These are phyloP conservation scores for Blastocystis sp. DNA, from an alignment of 352 stramenopile species.

Conservation along the genomic window DNA sequence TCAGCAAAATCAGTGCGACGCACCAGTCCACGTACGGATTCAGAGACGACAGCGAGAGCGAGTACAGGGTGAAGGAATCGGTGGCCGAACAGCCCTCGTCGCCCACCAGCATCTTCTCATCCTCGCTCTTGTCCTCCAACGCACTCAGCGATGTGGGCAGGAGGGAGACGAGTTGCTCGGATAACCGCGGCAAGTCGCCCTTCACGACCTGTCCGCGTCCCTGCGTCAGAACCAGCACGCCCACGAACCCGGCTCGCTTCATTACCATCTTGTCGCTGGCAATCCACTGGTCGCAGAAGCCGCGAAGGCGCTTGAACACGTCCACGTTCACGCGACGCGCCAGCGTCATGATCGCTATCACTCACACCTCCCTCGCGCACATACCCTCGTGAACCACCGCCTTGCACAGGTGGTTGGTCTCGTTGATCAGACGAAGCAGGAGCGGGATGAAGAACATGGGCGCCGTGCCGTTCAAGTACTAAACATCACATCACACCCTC, in stretches of 20 bases:
- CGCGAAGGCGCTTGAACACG: constrained; percentile 31
- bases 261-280: not conserved
- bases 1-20: not conserved
- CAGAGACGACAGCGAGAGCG: not conserved
- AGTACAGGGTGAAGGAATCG: constrained; percentile 18
- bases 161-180: not conserved
- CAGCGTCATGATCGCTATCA: constrained; percentile 21
- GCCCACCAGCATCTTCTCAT: not conserved
- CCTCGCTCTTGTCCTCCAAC: constrained; percentile 2
- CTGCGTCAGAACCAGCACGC: constrained; percentile 47
- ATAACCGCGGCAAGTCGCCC: constrained; percentile 40
- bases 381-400: constrained; percentile 5
- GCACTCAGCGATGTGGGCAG: constrained; percentile 1
- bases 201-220: constrained; percentile 40
- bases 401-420: constrained; percentile 74
- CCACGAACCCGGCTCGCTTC: not conserved
- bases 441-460: constrained; percentile 86
- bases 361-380: not conserved
- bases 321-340: not conserved
- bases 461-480: constrained; percentile 80
- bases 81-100: not conserved
- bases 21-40: constrained; percentile 17
- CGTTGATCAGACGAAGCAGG: constrained; percentile 85
- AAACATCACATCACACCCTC: not conserved
- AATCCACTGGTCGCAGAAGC: constrained; percentile 39